Evolutionary conservation across 2,329 filamentous ascomycete species (phyloP).

Genomic region (Curvularia lunata): DNA sequence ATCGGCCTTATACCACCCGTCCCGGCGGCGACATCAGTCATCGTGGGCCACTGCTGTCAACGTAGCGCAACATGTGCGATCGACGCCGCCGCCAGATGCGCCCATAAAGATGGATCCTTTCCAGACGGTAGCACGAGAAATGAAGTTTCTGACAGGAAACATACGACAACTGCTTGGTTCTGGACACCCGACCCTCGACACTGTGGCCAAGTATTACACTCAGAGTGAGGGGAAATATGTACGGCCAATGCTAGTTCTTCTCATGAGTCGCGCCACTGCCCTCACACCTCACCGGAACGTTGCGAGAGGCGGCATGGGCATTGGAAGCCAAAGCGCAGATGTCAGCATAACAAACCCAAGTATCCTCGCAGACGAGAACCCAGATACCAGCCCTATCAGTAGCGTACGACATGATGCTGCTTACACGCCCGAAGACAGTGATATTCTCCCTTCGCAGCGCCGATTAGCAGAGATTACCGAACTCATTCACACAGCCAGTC

Average conservation of each 20-base stretch:
- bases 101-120: conserved; percentile 85
- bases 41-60: conserved; percentile 77
- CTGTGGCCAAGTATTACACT: conserved; percentile 97
- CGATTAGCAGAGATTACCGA: conserved; percentile 96
- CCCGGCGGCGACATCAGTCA: conserved; percentile 61
- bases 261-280: conserved; percentile 96
- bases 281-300: conserved; percentile 66
- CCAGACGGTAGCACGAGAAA: conserved; percentile 89
- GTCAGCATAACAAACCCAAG: conserved; percentile 64
- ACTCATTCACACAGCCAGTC: conserved; percentile 93
- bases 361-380: conserved; percentile 82
- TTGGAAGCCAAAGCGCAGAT: conserved; percentile 56
- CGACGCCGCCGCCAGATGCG: conserved; percentile 64
- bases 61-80: conserved; percentile 71
- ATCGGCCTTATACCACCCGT: conserved; percentile 46
- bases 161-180: conserved; percentile 92
- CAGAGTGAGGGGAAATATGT: conserved; percentile 97
- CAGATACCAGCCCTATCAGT: conserved; percentile 57
- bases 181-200: conserved; percentile 91
- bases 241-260: conserved; percentile 87
- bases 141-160: conserved; percentile 94
- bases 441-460: conserved; percentile 90
- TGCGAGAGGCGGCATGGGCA: conserved; percentile 25
- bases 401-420: conserved; percentile 57
- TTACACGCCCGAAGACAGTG: conserved; percentile 57